Conservation (phyloP, 768 basidiomycete genomes). For the Kwoniella sp. region DNA sequence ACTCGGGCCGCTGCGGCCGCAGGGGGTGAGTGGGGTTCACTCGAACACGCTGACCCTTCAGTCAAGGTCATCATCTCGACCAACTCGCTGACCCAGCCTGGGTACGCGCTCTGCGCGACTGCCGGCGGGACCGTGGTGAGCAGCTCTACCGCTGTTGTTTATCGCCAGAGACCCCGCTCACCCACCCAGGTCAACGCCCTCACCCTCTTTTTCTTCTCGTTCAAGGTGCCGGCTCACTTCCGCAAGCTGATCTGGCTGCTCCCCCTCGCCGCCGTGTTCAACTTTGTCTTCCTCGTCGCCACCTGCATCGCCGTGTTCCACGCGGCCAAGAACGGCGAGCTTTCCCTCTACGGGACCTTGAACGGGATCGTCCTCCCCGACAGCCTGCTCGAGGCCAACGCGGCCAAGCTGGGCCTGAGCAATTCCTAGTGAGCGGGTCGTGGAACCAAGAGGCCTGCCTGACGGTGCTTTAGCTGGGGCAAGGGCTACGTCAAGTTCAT, state of each 20-base stretch:
- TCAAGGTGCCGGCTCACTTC: neutral
- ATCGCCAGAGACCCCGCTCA: neutral
- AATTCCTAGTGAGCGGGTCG: neutral
- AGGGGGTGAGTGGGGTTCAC: neutral
- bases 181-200: conserved; percentile 1
- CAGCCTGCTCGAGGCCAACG: neutral
- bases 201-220: neutral
- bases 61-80: no score
- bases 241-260: neutral
- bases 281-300: conserved; percentile 3
- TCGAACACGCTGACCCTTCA: no score
- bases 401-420: neutral
- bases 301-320: conserved; percentile 5
- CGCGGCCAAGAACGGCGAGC: neutral
- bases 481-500: conserved; percentile 12
- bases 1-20: neutral
- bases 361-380: neutral
- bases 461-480: neutral
- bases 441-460: neutral
- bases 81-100: no score
- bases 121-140: conserved; percentile 5
- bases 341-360: neutral
- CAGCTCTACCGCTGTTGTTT: neutral
- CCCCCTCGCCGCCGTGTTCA: conserved; percentile 1
- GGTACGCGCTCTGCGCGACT: no score